phyloP scores from a whole-genome alignment of 768 basidiomycete species.

The Pulveroboletus sp. region DNA sequence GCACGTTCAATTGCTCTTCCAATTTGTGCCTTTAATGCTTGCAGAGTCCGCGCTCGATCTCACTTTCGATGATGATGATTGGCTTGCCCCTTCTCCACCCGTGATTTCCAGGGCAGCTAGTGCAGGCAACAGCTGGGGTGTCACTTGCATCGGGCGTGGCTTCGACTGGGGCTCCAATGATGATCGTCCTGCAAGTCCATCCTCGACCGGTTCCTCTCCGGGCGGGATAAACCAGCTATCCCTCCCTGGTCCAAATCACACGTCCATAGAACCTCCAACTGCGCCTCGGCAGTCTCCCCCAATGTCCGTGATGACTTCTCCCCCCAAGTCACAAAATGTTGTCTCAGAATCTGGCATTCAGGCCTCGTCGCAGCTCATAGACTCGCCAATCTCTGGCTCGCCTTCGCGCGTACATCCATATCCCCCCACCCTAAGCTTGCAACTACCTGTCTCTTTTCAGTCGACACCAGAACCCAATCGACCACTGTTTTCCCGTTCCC shows the following conservation, averaged over 20 bases:
- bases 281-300: constrained; percentile 13
- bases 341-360: constrained; percentile 28
- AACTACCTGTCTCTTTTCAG: constrained; percentile 20
- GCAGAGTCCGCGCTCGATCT: constrained; percentile 58
- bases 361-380: constrained; percentile 26
- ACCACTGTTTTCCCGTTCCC: constrained; percentile 42
- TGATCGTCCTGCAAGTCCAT: constrained; percentile 24
- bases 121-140: constrained; percentile 78
- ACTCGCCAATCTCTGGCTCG: constrained; percentile 27
- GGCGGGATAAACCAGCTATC: constrained; percentile 7
- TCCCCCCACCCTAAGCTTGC: constrained; percentile 26
- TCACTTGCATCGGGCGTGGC: constrained; percentile 80
- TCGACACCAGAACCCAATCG: constrained; percentile 21
- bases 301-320: constrained; percentile 12
- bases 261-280: constrained; percentile 6
- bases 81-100: constrained; percentile 51
- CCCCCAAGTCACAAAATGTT: constrained; percentile 26
- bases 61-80: constrained; percentile 69
- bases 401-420: constrained; percentile 35
- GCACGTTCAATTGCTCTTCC: background rate
- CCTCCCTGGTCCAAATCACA: constrained; percentile 12
- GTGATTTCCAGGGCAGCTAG: constrained; percentile 62
- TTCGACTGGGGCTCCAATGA: constrained; percentile 65
- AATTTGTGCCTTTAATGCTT: constrained; percentile 42
- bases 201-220: constrained; percentile 5